Evolutionary conservation across 257 asterid species (phyloP).

Genomic region (Nicotiana noctiflora): DNA sequence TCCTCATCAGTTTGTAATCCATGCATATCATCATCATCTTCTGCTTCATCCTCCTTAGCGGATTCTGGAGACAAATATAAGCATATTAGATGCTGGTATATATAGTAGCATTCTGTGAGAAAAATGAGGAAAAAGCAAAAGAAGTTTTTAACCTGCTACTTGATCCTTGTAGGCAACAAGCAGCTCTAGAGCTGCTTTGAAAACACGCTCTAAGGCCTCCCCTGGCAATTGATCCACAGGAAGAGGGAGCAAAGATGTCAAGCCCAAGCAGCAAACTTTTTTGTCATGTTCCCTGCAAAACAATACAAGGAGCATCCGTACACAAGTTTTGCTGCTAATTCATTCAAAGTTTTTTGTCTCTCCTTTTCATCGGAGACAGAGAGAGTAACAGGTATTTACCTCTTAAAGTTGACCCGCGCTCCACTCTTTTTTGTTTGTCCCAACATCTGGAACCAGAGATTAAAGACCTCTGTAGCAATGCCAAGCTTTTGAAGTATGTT

Average conservation of each 20-base stretch:
- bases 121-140: conserved; percentile 8
- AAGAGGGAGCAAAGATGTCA: conserved; percentile 89
- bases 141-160: conserved; percentile 60
- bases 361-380: background rate
- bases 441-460: conserved; percentile 95
- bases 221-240: conserved; percentile 83
- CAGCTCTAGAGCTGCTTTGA: conserved; percentile 81
- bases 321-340: background rate
- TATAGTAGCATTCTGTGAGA: background rate
- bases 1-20: conserved; percentile 76
- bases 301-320: background rate
- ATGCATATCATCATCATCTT: conserved; percentile 70
- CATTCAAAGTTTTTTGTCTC: background rate
- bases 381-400: conserved; percentile 33
- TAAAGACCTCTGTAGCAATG: conserved; percentile 80
- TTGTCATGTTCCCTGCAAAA: conserved; percentile 90
- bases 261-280: conserved; percentile 93
- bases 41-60: conserved; percentile 71
- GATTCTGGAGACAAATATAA: conserved; percentile 40
- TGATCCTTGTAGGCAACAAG: conserved; percentile 97
- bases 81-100: background rate
- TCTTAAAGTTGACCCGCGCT: conserved; percentile 62
- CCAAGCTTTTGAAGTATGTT: conserved; percentile 81
- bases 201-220: conserved; percentile 88
- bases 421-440: conserved; percentile 88